A percentile compares a stretch with the other conserved stretches of the same genome.
Conservation (phyloP, 2,329 filamentous ascomycete species). For the Ceratocystis destructans region DNA sequence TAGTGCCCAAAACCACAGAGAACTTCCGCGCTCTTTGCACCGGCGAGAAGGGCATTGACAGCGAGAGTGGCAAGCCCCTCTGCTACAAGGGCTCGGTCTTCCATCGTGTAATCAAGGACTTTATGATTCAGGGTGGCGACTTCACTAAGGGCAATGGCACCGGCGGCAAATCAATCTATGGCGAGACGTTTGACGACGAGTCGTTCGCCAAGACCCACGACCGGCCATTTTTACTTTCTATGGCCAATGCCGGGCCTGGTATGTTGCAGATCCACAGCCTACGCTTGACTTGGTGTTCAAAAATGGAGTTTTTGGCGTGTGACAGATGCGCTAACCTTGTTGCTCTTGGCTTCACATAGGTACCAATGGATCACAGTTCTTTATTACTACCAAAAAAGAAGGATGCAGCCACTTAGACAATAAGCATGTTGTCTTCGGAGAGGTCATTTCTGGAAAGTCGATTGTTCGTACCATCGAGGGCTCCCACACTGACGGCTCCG, state of each 20-base stretch:
- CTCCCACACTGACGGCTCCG: constrained; percentile 54
- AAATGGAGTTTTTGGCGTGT: neutral
- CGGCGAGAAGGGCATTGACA: constrained; percentile 78
- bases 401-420: constrained; percentile 69
- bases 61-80: constrained; percentile 60
- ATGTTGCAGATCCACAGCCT: constrained; percentile 27
- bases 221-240: constrained; percentile 82
- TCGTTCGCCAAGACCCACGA: constrained; percentile 89
- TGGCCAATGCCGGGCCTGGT: constrained; percentile 95
- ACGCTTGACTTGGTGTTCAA: neutral
- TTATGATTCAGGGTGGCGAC: constrained; percentile 98
- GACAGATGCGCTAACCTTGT: constrained; percentile 17
- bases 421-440: constrained; percentile 96
- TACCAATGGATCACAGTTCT: constrained; percentile 97
- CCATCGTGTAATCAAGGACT: constrained; percentile 95
- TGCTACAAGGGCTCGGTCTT: constrained; percentile 89
- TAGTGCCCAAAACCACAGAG: constrained; percentile 88
- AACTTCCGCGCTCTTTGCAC: constrained; percentile 94
- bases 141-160: constrained; percentile 93
- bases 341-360: constrained; percentile 32
- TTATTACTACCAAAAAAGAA: constrained; percentile 83
- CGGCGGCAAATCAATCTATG: constrained; percentile 93
- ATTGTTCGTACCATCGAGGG: constrained; percentile 85
- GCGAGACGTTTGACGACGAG: constrained; percentile 93
- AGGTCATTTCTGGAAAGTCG: constrained; percentile 86